phyloP scores from a whole-genome alignment of 768 basidiomycete genomes.

The Auriscalpium vulgare region DNA sequence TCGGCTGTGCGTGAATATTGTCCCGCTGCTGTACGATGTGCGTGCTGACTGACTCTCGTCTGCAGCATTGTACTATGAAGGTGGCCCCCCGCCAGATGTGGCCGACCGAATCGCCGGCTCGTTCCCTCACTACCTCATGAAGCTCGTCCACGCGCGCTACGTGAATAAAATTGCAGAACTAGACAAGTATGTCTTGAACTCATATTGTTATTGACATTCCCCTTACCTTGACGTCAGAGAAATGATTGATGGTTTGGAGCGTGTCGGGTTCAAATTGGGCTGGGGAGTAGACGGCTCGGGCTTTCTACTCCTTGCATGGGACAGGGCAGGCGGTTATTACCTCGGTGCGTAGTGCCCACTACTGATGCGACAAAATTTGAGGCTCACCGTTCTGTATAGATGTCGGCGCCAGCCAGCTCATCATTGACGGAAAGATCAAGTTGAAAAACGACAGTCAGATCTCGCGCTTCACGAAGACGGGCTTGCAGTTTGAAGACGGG shows the following conservation, averaged over 20 bases:
- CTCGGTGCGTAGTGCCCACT: constrained; percentile 33
- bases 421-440: constrained; percentile 41
- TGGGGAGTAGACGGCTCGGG: constrained; percentile 45
- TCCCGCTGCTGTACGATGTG: neutral
- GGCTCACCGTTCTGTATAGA: constrained; percentile 19
- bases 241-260: constrained; percentile 45
- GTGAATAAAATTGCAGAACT: constrained; percentile 40
- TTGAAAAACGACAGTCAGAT: constrained; percentile 37
- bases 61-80: constrained; percentile 10
- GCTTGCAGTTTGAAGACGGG: constrained; percentile 34
- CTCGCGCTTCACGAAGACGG: constrained; percentile 29
- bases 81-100: constrained; percentile 29
- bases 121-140: constrained; percentile 17
- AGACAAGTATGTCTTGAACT: constrained; percentile 32
- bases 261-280: constrained; percentile 47
- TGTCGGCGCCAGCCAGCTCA: constrained; percentile 33
- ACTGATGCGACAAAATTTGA: neutral
- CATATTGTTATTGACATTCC: neutral
- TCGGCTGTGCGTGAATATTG: constrained; percentile 5
- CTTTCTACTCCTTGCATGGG: constrained; percentile 35
- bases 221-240: constrained; percentile 25
- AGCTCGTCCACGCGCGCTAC: constrained; percentile 27
- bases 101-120: constrained; percentile 48
- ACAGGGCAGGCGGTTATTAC: constrained; percentile 54
- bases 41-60: too few relatives aligned